Evolutionary conservation across 2,329 filamentous ascomycete species (phyloP), one percentile per base, ranked within the genome.

Genomic region (Ustilaginoidea virens): DNA sequence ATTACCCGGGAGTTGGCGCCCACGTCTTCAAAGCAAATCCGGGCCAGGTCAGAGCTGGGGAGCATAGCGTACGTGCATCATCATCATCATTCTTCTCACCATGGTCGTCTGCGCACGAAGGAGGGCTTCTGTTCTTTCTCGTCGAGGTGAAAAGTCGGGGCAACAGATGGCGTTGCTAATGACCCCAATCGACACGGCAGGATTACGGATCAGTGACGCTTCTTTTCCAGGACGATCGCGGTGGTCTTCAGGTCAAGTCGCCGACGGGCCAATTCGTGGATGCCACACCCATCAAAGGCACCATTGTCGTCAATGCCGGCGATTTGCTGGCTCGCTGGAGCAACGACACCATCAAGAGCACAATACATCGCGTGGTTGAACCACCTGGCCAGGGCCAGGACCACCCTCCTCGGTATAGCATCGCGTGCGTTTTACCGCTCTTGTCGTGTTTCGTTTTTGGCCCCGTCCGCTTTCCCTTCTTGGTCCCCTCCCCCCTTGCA

Each of bases 281-380:
- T 44, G 86, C 81, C 1, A 82, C 70, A 5, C 85, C 86, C 0
- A 87, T 92, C 34, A 62, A 73, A 20, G 75, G 74, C 31, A 85
- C 82, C 0, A 77, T 90, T 23, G 81, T 94, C 8, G 69, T 93
- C 38, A 94, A 94, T 45, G 85, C 85, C 0, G 86, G 85, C 1
- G 86, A 94, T 47, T 49, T 94, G 40, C 59, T 94, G 28, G 77
- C 81, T 1, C 64, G 85, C 29, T 93, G 85, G 86, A 82, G 79
- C 38, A 94, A 94, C 46, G 82, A 92, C 45, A 79, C 70, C 4
- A 92, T 94, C 56, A 85, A 80, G 57, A 87, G 80, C 47, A 94
- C 86, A 4, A 71, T 85, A 35, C 86, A 94, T 52, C 73, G 85
- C 8, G 86, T 94, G 1, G 80, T 94, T 5, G 80, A 93, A 55